Evolutionary conservation across 805 yeast genomes (phyloP), one percentile per base, ranked within the genome.

Genomic region (Blastobotrys terrestris): DNA sequence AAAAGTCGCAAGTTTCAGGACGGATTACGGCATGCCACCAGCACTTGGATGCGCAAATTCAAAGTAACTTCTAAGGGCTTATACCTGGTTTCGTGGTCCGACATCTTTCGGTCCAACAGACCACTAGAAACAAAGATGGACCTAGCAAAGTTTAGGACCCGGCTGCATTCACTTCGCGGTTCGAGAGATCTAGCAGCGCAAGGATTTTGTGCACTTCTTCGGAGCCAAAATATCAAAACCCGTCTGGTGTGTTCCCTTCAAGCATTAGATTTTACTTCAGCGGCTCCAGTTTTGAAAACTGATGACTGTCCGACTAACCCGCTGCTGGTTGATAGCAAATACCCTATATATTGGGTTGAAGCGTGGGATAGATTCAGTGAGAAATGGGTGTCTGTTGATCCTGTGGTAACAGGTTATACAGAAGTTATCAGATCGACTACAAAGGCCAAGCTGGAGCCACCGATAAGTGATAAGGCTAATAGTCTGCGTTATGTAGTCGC

Each of bases 341-440:
- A 73, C 61, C 97, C 97, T 0, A 76, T 90, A 0, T 90, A 84
- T 63, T 94, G 99, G 99, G 83, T 83, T 19, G 99, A 94, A 65
- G 96, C 87, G 0, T 92, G 96, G 96, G 91, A 92, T 64, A 77
- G 77, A 49, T 79, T 77, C 53, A 69, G 80, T 3, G 76, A 81
- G 54, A 78, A 75, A 48, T 92, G 97, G 95, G 77, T 90, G n/a
- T 80, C 95, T 1, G 75, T 90, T 1, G 99, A 94, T 62, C 94
- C 97, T 0, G 71, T 84, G 0, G 83, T 84, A 26, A 76, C 83
- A 52, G 68, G 78, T 52, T 67, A 77, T 6, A 79, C 88, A 41
- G 95, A 88, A 66, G 72, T 78, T 35, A 77, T 84, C 5, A 78
- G 80, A 5, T 26, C 40, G 18, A 40, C 39, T 8, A 70, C 79